Percentiles rank a stretch among this genome's conserved stretches.
Evolutionary conservation across 345 rosid species (phyloP).

Genomic region (Brassica napus): DNA sequence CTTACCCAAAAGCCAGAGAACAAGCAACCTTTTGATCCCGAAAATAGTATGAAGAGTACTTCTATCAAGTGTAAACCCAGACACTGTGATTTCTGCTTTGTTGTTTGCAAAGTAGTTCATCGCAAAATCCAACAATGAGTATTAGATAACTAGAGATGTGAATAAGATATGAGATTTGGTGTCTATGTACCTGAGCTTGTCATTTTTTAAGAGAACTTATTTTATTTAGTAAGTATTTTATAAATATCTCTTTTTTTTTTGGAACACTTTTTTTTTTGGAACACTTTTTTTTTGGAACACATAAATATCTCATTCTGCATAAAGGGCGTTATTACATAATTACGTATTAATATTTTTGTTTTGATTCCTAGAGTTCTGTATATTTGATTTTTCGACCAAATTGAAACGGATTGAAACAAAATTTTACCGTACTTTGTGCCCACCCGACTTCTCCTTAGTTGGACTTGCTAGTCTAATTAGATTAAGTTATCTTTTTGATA

Average conservation of each 20-base stretch:
- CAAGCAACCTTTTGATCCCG: slow-evolving; percentile 75
- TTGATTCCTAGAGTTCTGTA: too few relatives aligned
- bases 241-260: too few relatives aligned
- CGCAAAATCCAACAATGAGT: slow-evolving; percentile 38
- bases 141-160: background rate
- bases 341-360: too few relatives aligned
- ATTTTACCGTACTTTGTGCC: too few relatives aligned
- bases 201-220: slow-evolving; percentile 46
- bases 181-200: slow-evolving; percentile 67
- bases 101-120: slow-evolving; percentile 93
- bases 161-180: background rate
- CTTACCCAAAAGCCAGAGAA: slow-evolving; percentile 87
- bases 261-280: too few relatives aligned
- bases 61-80: slow-evolving; percentile 75
- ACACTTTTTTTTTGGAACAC: too few relatives aligned
- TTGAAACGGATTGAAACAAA: too few relatives aligned
- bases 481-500: background rate
- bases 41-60: slow-evolving; percentile 80
- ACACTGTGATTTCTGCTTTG: slow-evolving; percentile 79
- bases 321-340: too few relatives aligned
- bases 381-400: too few relatives aligned
- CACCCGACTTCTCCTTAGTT: background rate
- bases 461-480: background rate
- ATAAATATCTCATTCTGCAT: too few relatives aligned
- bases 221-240: too few relatives aligned